Evolutionary conservation across 2,329 filamentous ascomycete genomes (phyloP).

Genomic region (Amauroascus verrucosus): DNA sequence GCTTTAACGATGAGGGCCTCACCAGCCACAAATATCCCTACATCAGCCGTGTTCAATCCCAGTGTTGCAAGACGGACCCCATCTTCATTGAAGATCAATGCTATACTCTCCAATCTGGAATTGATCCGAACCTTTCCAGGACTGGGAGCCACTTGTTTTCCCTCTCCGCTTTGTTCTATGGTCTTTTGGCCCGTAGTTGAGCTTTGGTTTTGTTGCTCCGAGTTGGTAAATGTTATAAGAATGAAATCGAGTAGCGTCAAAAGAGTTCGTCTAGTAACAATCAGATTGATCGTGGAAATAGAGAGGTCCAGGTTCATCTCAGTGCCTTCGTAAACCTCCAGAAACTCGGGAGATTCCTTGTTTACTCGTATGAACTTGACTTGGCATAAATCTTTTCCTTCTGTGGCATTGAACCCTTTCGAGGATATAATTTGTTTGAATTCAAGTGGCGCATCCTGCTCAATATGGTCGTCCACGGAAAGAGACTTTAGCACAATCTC

Average conservation of each 20-base stretch:
- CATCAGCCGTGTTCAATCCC: conserved; percentile 82
- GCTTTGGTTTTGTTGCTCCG: conserved; percentile 40
- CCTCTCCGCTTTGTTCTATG: conserved; percentile 21
- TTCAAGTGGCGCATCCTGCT: conserved; percentile 63
- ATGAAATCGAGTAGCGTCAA: conserved; percentile 91
- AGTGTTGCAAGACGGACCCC: conserved; percentile 88
- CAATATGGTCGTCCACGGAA: conserved; percentile 89
- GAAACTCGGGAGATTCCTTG: conserved; percentile 82
- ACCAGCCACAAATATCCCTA: conserved; percentile 77
- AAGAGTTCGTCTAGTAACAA: conserved; percentile 86
- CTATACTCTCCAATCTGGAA: conserved; percentile 84
- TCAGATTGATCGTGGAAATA: conserved; percentile 89
- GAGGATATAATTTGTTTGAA: conserved; percentile 98
- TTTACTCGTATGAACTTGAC: conserved; percentile 88
- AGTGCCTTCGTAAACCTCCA: conserved; percentile 81
- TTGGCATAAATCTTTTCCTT: conserved; percentile 70
- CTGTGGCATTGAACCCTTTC: conserved; percentile 58
- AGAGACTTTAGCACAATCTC: conserved; percentile 80
- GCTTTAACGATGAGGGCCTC: conserved; percentile 81
- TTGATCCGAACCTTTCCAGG: conserved; percentile 82
- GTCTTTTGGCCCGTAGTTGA: conserved; percentile 22
- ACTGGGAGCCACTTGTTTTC: conserved; percentile 26
- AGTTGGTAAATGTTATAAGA: conserved; percentile 74
- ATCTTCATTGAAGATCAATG: conserved; percentile 92
- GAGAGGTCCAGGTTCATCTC: conserved; percentile 85